Evolutionary conservation across 768 basidiomycete genomes (phyloP).

Genomic region (Exsudoporus frostii): DNA sequence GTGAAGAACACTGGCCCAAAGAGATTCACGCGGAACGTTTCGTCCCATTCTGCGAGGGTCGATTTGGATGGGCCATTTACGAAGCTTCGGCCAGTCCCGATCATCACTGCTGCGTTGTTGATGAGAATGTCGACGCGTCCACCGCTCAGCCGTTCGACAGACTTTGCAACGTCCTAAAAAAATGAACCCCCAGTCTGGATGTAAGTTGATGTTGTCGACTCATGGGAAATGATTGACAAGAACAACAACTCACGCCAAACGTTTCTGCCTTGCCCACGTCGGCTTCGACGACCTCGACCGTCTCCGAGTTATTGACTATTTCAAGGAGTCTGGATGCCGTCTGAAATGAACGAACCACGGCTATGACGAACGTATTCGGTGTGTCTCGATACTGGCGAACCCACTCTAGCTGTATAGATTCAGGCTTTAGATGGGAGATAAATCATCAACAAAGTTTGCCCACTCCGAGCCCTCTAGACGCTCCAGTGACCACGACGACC

Average conservation of each 20-base stretch:
- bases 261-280: constrained; percentile 2
- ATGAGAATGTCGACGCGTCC: constrained; percentile 1
- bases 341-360: constrained; percentile 2
- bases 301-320: neutral
- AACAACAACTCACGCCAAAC: neutral
- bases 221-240: neutral
- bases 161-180: neutral
- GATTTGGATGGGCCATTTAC: constrained; percentile 2
- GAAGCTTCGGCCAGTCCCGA: constrained; percentile 1
- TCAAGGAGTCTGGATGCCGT: constrained; percentile 1
- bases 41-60: constrained; percentile 6
- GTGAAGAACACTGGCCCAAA: constrained; percentile 7
- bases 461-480: constrained; percentile 6
- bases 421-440: neutral
- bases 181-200: no score
- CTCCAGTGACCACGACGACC: constrained; percentile 5
- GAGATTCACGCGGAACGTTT: constrained; percentile 6
- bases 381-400: constrained; percentile 2
- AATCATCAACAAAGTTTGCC: neutral
- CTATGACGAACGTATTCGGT: neutral
- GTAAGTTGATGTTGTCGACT: no score
- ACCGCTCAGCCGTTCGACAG: neutral
- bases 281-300: constrained; percentile 2
- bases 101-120: constrained; percentile 4
- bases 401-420: neutral